These are phyloP conservation scores for Rhizopus stolonifer DNA, from an alignment of 371 early-diverging fungal species.

Conservation along the genomic window DNA sequence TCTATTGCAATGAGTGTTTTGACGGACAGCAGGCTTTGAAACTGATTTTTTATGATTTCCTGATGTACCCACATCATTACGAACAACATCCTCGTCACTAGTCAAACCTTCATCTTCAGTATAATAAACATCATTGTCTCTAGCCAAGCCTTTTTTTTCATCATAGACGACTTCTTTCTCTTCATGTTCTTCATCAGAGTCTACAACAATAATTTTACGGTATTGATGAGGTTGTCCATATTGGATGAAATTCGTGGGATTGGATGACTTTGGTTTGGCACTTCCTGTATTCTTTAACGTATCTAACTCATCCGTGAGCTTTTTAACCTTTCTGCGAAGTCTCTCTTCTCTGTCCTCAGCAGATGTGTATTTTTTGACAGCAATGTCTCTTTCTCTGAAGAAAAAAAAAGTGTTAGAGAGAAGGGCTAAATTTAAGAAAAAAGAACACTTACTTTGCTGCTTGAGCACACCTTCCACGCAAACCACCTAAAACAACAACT, in stretches of 20 bases:
- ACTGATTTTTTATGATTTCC: too few species aligned
- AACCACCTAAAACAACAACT: not conserved
- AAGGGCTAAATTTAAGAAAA: not conserved
- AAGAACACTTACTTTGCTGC: not conserved
- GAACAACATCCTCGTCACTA: too few species aligned
- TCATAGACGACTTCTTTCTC: not conserved
- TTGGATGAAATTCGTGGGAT: not conserved
- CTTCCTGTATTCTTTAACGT: not conserved
- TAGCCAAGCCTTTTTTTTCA: not conserved
- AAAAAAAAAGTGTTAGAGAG: not conserved
- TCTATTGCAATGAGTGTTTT: too few species aligned
- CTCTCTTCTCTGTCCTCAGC: not conserved
- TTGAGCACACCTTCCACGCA: not conserved
- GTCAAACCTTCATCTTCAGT: too few species aligned
- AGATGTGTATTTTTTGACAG: not conserved
- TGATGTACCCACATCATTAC: too few species aligned
- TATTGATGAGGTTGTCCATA: not conserved
- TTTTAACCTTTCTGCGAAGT: not conserved
- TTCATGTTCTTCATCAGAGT: constrained; percentile 2
- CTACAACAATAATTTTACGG: not conserved
- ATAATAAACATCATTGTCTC: too few species aligned
- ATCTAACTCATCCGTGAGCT: not conserved
- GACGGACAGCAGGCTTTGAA: too few species aligned
- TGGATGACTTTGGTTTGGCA: not conserved
- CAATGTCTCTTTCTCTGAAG: not conserved